Base-by-base conservation (phyloP, 352 stramenopile genomes). In the Discostella stelligera region DNA sequence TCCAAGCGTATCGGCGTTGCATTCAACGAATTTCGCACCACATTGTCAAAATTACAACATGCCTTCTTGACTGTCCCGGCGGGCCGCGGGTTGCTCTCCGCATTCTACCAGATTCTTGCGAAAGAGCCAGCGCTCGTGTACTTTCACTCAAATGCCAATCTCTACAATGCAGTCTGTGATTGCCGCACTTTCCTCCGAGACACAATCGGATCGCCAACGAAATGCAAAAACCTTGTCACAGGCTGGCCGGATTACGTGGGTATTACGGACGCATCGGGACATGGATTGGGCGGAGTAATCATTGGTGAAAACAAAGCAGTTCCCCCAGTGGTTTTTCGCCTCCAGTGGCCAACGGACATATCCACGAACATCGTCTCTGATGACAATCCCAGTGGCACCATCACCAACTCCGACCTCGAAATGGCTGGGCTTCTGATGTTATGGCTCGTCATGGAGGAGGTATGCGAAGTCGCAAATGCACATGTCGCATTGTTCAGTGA, bases 331-430 rank as follows among this genome's bases (percentile, higher is more conserved):
- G 58, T 79, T 0, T 75, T 79, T 32, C 58, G 64, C 2, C 32
- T 59, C 3, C 0, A 65, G 23, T 79, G 63, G 64, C 55, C 55
- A 3, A 0, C 53, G 6, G 66, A 75, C 9, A 63, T 79, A 13
- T 41, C 56, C 20, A 16, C 30, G 4, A 49, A 69, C n/a, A 27
- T 64, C 0, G 23, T 30, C 1, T 59, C 49, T 0, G 14, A 18
- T 11, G 2, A 37, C 10, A 77, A 77, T 32, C 68, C 44, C 13
- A 54, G 14, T 8, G 69, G 69, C 0, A 16, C 0, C 4, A 67
- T 79, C 62, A 75, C 53, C 25, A 79, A 74, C 32, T 75, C 63
- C 0, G 71, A 79, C 14, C 18, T 68, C 4, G 71, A 79, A 44
- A 39, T 74, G 14, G 64, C 71, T 0, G 71, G 71, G 0, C 27